Evolutionary conservation across 73 alveolate genomes (phyloP).

Genomic region (Effrenium voratum): DNA sequence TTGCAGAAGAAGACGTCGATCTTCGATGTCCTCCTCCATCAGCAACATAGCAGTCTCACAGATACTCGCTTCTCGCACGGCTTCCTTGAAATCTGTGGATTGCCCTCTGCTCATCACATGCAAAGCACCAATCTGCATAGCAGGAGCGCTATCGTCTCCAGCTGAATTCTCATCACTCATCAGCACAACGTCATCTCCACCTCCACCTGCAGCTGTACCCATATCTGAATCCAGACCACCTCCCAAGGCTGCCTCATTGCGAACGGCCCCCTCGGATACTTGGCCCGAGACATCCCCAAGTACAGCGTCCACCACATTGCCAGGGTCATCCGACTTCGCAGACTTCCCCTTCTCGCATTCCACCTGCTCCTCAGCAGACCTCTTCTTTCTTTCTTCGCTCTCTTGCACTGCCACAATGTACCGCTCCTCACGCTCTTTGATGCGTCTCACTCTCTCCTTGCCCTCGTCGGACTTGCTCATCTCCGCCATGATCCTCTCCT

Average conservation of each 20-base stretch:
- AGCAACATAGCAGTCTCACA: background rate
- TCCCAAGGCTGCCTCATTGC: too few species aligned
- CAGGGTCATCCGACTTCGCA: too few species aligned
- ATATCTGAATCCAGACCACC: too few species aligned
- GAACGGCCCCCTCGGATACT: too few species aligned
- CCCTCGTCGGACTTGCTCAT: background rate
- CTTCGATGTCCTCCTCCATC: constrained; percentile 8
- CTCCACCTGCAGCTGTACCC: too few species aligned
- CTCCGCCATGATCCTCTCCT: background rate
- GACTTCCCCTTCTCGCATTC: background rate
- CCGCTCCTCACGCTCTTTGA: background rate
- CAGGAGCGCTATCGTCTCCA: too few species aligned
- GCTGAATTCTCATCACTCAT: too few species aligned
- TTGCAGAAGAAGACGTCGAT: background rate
- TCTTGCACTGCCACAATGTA: background rate
- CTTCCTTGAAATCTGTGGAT: too few species aligned
- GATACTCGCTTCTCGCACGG: background rate
- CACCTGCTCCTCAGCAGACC: background rate
- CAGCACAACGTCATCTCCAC: background rate
- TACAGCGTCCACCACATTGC: too few species aligned
- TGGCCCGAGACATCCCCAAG: too few species aligned
- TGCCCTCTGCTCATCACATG: too few species aligned
- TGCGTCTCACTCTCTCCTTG: background rate
- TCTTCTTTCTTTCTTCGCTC: background rate
- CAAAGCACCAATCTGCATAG: too few species aligned